Base-by-base conservation (phyloP, 805 yeast genomes). In the Komagataella kurtzmanii region DNA sequence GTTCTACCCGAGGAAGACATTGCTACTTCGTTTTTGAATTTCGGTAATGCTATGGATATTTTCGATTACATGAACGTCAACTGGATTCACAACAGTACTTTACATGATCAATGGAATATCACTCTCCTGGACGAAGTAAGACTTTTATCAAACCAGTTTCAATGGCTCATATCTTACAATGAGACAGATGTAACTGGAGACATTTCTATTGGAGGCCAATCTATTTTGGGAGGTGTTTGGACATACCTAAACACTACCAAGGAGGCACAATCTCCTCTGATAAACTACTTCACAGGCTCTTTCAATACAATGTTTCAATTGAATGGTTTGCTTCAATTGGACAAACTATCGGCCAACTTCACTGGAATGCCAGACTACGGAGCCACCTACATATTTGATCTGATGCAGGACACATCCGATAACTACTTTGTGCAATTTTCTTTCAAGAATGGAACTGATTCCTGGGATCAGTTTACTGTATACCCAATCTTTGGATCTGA, bases 301-400 rank as follows among this genome's bases (percentile, higher is more conserved):
- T 75, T 58, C 63, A 70, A 70, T 59, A 66, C 65, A 50, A 71
- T 74, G 69, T 70, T 62, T 63, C 73, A 69, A 58, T 54, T 70
- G 45, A 64, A 61, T 48, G 71, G 69, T 51, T 52, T 71, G 30
- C 48, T 70, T 49, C 66, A 66, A 24, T 56, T 74, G 53, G 60
- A 66, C 55, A 47, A 57, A 24, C 61, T 59, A n/a, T 61, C 65
- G 36, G 67, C 60, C 51, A 58, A 65, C 50, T 75, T 74, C 62
- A 70, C 72, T 14, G 75, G 76, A 19, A 67, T 74, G 68, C 75
- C 77, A 53, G 66, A 68, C 47, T 75, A 74, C 56, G 78, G 75
- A 46, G 59, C 76, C 12, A 64, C 74, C 3, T 60, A 66, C 46
- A 76, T 72, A n/a, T 73, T 71, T 60, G 79, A 75, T 51, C 59